phyloP scores from a whole-genome alignment of 306 rosid genomes.

The Cicer arietinum region DNA sequence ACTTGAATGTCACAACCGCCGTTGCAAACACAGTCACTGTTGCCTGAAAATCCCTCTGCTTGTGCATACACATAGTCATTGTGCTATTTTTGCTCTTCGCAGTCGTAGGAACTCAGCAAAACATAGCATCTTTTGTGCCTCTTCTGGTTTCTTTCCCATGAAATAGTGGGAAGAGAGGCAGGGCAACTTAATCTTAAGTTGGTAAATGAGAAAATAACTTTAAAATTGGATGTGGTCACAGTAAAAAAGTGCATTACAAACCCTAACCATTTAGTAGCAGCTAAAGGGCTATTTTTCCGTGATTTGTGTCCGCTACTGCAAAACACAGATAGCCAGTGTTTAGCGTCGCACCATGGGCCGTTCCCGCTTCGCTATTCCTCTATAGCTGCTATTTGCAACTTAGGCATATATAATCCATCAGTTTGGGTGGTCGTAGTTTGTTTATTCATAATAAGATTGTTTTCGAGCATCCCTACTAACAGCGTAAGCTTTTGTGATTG shows the following conservation, averaged over 20 bases:
- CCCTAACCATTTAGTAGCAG: background rate
- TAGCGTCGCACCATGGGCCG: no score
- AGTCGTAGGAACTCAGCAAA: background rate
- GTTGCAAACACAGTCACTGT: background rate
- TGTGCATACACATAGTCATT: background rate
- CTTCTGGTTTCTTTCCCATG: background rate
- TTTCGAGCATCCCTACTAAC: background rate
- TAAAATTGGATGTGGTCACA: background rate
- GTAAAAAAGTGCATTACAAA: background rate
- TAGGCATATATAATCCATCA: background rate
- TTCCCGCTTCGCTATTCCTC: no score
- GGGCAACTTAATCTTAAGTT: background rate
- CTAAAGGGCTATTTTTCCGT: no score
- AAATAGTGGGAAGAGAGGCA: background rate
- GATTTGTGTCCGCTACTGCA: no score
- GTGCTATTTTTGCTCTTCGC: background rate
- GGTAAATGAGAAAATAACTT: background rate
- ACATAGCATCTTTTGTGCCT: background rate
- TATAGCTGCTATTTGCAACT: background rate
- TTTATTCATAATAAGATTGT: background rate
- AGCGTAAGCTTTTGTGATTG: constrained; percentile 14
- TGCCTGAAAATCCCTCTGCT: background rate
- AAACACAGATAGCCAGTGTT: no score
- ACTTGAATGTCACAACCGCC: background rate
- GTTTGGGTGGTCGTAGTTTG: constrained; percentile 14